Percentiles rank a stretch among this genome's conserved stretches.
Conservation (phyloP, 345 rosid genomes). For the Heritiera littoralis region DNA sequence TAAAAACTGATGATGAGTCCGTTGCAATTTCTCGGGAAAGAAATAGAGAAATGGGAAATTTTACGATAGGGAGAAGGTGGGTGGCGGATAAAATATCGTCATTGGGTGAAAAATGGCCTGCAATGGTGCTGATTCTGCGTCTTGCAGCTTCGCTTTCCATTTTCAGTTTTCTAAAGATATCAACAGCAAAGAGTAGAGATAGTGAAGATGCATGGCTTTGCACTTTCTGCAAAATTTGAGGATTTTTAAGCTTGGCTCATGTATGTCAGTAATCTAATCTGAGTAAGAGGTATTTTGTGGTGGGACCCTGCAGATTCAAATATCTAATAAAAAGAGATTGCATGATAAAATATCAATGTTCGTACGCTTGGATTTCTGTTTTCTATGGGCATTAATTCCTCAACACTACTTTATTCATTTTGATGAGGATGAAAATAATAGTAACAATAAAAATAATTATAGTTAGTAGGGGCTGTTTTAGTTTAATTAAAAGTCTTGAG, state of each 20-base stretch:
- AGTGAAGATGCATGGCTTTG: neutral
- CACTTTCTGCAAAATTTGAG: neutral
- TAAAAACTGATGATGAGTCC: neutral
- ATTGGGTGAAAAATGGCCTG: conserved; percentile 53
- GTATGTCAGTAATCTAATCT: neutral
- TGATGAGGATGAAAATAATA: too few species aligned
- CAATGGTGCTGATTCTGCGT: conserved; percentile 64
- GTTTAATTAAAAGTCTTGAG: too few species aligned
- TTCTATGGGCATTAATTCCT: too few species aligned
- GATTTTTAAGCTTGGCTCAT: conserved; percentile 12
- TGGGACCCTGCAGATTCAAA: neutral
- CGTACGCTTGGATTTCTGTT: too few species aligned
- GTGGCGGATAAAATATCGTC: conserved; percentile 43
- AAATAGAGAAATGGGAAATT: neutral
- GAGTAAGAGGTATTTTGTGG: neutral
- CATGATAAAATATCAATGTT: too few species aligned
- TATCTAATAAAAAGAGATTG: neutral
- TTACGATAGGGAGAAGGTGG: conserved; percentile 67
- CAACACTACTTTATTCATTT: too few species aligned
- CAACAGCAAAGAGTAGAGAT: neutral
- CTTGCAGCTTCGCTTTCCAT: conserved; percentile 66
- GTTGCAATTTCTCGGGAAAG: too few species aligned
- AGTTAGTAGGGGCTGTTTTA: too few species aligned
- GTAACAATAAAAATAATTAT: too few species aligned
- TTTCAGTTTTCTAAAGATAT: neutral